Evolutionary conservation across 352 stramenopile species (phyloP), one percentile per base, ranked within the genome.

Genomic region (Globisporangium camurandrum): DNA sequence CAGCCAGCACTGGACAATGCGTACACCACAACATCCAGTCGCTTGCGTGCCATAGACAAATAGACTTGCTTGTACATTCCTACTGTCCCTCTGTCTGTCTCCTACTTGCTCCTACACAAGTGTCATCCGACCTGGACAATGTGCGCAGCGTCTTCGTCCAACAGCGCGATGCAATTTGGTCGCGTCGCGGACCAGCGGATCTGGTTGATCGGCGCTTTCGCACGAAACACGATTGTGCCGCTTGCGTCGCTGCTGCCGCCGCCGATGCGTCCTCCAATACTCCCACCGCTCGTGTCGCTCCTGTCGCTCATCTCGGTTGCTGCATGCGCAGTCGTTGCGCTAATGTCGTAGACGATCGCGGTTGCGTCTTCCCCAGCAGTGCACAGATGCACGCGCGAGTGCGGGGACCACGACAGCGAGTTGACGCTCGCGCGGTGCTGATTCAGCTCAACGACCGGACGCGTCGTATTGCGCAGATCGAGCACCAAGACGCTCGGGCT

Each of bases 321-420:
- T 9, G 69, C 59, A 20, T 40, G 36, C 7, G 16, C 4, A 14
- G 7, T 17, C 17, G 36, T 9, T 12, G 19, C 36, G 9, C 68
- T 79, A 38, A 86, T 82, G 49, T 99, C 95, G 85, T 97, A 99
- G 58, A 99, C 97, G 22, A 99, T 82, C 12, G 95, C 94, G 48
- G 97, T 88, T 19, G 64, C 80, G 62, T 99, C 95, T 62, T 99
- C 96, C 0, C 71, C 93, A 8, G 84, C 89, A 38, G 94, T 99
- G 70, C 95, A 99, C 30, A 99, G 86, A 61, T 99, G 95, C 17
- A 73, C 71, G 19, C 76, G 64, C 3, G 79, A 85, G 64, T 97
- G 96, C 1, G 90, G 88, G 16, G 97, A 97, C 96, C 96, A 99
- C 17, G 95, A 95, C 31, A 98, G 88, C 14, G 93, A 95, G 75